Base-by-base conservation (phyloP, 2,329 filamentous ascomycete species). In the Penicillium sp. region DNA sequence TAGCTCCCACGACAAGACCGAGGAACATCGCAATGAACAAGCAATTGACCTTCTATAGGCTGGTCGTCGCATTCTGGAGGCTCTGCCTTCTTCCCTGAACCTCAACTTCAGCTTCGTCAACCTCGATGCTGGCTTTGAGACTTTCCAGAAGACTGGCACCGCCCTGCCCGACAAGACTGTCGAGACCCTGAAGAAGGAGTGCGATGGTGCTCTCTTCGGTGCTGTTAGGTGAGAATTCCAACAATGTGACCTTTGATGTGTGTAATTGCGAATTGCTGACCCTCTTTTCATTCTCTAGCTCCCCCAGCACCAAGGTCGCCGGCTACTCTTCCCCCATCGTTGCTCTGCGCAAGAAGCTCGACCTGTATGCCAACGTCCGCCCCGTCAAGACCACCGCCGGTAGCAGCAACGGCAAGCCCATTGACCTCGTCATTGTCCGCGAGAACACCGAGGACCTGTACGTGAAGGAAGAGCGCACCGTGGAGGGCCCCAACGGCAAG, bases 401-500 rank as follows among this genome's bases (percentile, higher is more conserved):
- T 30, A 75, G 72, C 51, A 74, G 76, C 65, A 76, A 74, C 35
- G 72, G 75, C 60, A 77, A 79, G 72, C 90, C 91, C 66, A 93
- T 97, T 74, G 95, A 99, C 81, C 90, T 99, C 78, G 95, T 99
- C 74, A 99, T 98, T 73, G 95, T 98, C 59, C 91, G 95, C 68
- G 95, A 99, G 82, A 99, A 99, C 84, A 99, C 95, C 35, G 95
- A 99, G 83, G 95, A 99, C 78, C 86, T 99, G 44, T 97, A 97
- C 80, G 94, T 99, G 72, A 98, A 98, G 83, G 91, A 98, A 79
- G 95, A 99, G 83, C 89, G 85, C 78, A 97, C 93, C 24, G 89
- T 87, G 76, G 87, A 91, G 58, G 88, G 86, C 35, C 83, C 89
- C 38, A 79, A 83, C 58, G 89, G 90, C 78, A 93, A 92, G 82